phyloP scores from a whole-genome alignment of 805 yeast genomes.

The Wickerhamiella sergipiensis region DNA sequence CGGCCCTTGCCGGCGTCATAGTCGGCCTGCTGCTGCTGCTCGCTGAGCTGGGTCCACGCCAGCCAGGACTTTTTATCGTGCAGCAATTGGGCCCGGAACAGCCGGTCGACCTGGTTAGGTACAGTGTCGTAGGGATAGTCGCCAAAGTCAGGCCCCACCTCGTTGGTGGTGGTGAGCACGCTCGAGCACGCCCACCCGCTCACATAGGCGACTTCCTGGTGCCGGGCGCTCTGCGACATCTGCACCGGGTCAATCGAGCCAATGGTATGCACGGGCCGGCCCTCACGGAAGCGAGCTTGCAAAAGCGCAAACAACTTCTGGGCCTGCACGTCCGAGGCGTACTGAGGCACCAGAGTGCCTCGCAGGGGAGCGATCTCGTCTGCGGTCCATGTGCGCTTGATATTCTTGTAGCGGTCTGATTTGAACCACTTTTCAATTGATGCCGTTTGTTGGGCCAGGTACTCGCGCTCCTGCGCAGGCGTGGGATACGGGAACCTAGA shows the following conservation, averaged over 20 bases:
- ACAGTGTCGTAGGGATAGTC: conserved; percentile 59
- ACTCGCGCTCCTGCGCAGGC: conserved; percentile 21
- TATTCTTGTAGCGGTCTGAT: conserved; percentile 32
- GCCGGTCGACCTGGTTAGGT: conserved; percentile 49
- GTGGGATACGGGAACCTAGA: conserved; percentile 27
- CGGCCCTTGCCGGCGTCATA: conserved; percentile 14
- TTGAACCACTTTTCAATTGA: conserved; percentile 38
- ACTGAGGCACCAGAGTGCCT: conserved; percentile 31
- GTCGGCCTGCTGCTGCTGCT: conserved; percentile 14
- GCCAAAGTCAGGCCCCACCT: conserved; percentile 53
- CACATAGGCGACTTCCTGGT: conserved; percentile 25
- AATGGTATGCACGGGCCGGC: conserved; percentile 39
- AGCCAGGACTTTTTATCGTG: conserved; percentile 41
- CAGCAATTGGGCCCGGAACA: conserved; percentile 43
- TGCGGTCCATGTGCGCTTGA: conserved; percentile 41
- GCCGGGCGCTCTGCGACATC: conserved; percentile 40
- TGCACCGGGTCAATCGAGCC: conserved; percentile 54
- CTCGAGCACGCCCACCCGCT: conserved; percentile 25
- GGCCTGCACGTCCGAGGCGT: conserved; percentile 41
- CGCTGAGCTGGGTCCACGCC: conserved; percentile 25
- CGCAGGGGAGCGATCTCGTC: conserved; percentile 39
- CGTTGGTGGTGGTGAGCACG: conserved; percentile 44
- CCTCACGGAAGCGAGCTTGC: conserved; percentile 28
- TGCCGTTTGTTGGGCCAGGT: conserved; percentile 24
- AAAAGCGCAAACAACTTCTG: conserved; percentile 36